Evolutionary conservation across 108 stramenopile species (phyloP), one percentile per base, ranked within the genome.

Genomic region (Mayamaea pseudoterrestris): DNA sequence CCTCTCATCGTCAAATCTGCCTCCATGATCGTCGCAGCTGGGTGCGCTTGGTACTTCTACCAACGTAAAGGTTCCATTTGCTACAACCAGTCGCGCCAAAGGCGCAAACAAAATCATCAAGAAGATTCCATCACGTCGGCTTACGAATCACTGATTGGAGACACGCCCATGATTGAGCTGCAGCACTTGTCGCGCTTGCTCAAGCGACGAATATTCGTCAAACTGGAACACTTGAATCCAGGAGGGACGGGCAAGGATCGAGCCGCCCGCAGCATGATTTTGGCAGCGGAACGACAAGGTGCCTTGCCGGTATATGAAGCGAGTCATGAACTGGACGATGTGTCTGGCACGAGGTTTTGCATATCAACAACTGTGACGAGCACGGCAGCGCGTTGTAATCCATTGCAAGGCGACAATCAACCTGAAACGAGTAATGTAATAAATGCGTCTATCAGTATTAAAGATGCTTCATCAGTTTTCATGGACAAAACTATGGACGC

Each of bases 221-320:
- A 92, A 50, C 78, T 83, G 81, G 90, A 92, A 54, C 54, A 42
- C 42, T 30, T 73, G 53, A 92, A 92, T 70, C 85, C 90, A 5
- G 83, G 83, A 17, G 94, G 83, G 9, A 94, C 97, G 9, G 93
- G 93, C 13, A 98, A 96, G 63, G 93, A 95, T 51, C 71, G 96
- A 0, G 79, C 92, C 1, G 97, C 93, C 17, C 51, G 69, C 18
- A 60, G 46, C 40, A 94, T 96, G 93, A 76, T 97, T 44, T 50
- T 63, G 22, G 56, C 59, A 13, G 86, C 84, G 0, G 94, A 94
- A 63, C 11, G 49, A 32, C 45, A 66, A 13, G 69, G 70, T 25
- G 47, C 56, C 22, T 57, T 90, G 47, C 66, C 82, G 13, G 35
- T 60, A 3, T 50, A 61, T 14, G 18, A 14, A n/a, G 16, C 28